Base-by-base conservation (phyloP, 2,329 filamentous ascomycete species). In the Metarhizium brunneum region DNA sequence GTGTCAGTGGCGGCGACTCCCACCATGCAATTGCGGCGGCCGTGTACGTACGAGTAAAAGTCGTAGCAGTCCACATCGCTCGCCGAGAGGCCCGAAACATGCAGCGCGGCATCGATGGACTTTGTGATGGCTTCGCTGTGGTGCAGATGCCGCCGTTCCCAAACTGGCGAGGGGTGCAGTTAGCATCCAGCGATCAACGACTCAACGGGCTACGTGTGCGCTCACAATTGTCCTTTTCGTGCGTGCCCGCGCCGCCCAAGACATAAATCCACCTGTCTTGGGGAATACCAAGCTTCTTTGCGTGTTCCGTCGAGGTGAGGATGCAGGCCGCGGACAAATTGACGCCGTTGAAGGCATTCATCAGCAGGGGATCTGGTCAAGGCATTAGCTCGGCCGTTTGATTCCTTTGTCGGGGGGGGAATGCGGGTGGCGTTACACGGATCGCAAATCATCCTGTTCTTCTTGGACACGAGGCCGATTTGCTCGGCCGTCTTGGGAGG, bases 291-390 rank as follows among this genome's bases (percentile, higher is more conserved):
- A 87, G 69, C 47, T 77, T 66, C 47, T 66, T 68, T 0, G 85
- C 85, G 62, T 75, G 72, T 1, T 80, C 73, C 0, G 73, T 74
- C 0, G 81, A 82, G 0, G 84, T 87, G 4, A 88, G 57, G 16
- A 88, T 72, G 56, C 78, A 77, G 7, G 84, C 82, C 0, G 75
- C 80, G 2, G 84, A 78, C 14, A 87, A 69, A 57, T 88, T 87
- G 40, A 88, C 78, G 2, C 76, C 84, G 60, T 87, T 88, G 69
- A 87, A 87, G 0, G 85, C 84, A 62, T 88, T 88, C 84, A 87
- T 87, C 10, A 87, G 67, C 0, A 88, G 69, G 0, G 84, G 83
- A 67, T 87, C 83, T 87, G 50, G 2, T 1, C 2, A 11, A 20
- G 42, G 45, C 38, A 14, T 47, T 32, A 53, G 45, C n/a, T 53